phyloP scores from a whole-genome alignment of 495 filamentous ascomycete genomes.

The Trichoderma asperelloides region DNA sequence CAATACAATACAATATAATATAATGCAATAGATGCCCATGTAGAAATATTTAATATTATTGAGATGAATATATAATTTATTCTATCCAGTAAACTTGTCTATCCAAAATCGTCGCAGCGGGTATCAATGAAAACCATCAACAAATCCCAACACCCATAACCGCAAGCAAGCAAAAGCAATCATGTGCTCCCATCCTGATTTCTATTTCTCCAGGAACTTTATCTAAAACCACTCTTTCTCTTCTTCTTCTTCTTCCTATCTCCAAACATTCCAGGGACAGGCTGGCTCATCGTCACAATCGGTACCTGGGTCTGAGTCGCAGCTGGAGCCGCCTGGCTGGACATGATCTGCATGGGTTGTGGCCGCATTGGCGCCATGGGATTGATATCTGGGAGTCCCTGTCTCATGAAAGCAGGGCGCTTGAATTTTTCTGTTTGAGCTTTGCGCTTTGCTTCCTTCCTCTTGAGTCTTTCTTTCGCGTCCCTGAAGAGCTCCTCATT shows the following conservation, averaged over 20 bases:
- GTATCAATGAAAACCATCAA: not conserved
- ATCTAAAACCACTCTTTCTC: conserved; percentile 22
- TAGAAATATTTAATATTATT: no score
- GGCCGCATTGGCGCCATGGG: conserved; percentile 20
- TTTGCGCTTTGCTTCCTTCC: conserved; percentile 1
- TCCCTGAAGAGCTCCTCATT: not conserved
- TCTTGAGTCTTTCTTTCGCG: not conserved
- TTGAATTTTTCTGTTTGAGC: not conserved
- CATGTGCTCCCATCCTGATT: no score
- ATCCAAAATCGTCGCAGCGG: not conserved
- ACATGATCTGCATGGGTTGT: conserved; percentile 14
- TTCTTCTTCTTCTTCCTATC: conserved; percentile 20
- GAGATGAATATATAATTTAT: no score
- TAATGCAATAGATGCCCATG: not conserved
- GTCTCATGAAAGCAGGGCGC: not conserved
- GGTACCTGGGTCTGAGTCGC: conserved; percentile 16
- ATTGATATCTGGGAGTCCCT: conserved; percentile 18
- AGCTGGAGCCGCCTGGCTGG: conserved; percentile 14
- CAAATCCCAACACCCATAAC: not conserved
- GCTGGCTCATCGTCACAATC: conserved; percentile 33
- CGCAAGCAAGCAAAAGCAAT: no score
- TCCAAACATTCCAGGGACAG: conserved; percentile 28
- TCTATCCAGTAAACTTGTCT: no score
- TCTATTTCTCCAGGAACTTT: no score
- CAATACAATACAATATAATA: not conserved